Evolutionary conservation across 495 filamentous ascomycete genomes (phyloP), one percentile per base, ranked within the genome.

Genomic region (Copromyces sp.): DNA sequence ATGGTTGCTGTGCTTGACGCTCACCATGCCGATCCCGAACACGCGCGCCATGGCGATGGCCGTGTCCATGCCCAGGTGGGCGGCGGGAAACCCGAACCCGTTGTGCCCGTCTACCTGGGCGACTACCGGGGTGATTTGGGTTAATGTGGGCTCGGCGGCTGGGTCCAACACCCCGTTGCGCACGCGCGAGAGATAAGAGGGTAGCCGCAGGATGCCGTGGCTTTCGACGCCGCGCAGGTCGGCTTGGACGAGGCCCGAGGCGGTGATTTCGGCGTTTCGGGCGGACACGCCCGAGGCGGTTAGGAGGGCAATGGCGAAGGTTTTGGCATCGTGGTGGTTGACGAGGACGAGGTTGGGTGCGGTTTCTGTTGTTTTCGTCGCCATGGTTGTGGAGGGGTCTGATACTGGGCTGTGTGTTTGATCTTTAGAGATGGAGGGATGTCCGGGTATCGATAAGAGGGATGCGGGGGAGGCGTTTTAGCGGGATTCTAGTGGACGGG

Each of bases 201-300:
- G 90, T 68, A 94, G 86, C 7, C 92, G 90, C 78, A 92, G 92
- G 74, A 89, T 87, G 77, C 92, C 92, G 78, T 94, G 92, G 4
- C 89, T 92, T 75, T 94, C 92, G 37, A 93, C 89, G 72, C 92
- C 92, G 35, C 91, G 90, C 0, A 94, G 87, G 75, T 94, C 92
- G 38, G 92, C 92, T 70, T 85, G 82, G 5, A 94, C 87, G 2
- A 94, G 86, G 69, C 87, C 89, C 72, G 80, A 76, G 38, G 90
- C 87, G n/a, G 92, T 81, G 68, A 88, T 88, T 4, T 77, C 70
- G 20, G 92, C 90, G 72, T 91, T 83, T 14, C 82, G 72, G 0
- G 76, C 74, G 7, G 89, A 79, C 0, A 91, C 89, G 9, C 88
- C 87, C 76, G 92, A 89, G 53, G 77, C 88, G 20, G 77, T 75